These are phyloP conservation scores for Strobilomyces dryophilus DNA, from an alignment of 768 basidiomycete species.

Conservation along the genomic window DNA sequence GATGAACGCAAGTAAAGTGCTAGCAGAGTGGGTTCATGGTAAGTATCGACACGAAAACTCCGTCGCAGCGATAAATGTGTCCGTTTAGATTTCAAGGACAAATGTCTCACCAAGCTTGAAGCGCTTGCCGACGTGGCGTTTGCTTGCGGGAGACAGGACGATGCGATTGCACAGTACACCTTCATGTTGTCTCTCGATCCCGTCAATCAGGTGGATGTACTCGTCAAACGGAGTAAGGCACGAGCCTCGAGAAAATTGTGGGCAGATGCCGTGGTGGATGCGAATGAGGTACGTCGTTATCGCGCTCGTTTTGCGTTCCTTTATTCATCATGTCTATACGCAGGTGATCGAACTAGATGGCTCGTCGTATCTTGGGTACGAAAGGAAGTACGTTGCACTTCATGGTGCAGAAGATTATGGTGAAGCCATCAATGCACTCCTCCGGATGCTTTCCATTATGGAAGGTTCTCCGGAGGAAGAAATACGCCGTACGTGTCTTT, in stretches of 20 bases:
- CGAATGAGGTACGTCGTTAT: not conserved
- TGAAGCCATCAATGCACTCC: not conserved
- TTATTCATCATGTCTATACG: no score
- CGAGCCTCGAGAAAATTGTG: not conserved
- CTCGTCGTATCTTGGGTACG: not conserved
- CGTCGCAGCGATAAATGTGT: not conserved
- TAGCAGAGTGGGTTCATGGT: not conserved
- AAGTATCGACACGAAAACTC: not conserved
- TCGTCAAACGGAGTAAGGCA: not conserved
- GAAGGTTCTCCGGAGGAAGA: no score
- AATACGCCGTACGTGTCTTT: not conserved
- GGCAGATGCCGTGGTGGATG: no score
- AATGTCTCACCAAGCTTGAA: not conserved
- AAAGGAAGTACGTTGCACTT: not conserved
- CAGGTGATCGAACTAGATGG: not conserved
- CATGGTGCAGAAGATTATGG: not conserved
- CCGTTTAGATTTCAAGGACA: not conserved
- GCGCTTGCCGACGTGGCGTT: not conserved
- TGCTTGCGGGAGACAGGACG: not conserved
- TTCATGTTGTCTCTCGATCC: no score
- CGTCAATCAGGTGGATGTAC: not conserved
- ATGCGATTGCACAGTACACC: not conserved
- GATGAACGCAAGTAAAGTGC: not conserved
- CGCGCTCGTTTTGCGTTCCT: no score
- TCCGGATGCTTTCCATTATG: no score